Evolutionary conservation across 176 grass and related monocot species (phyloP).

Genomic region (Oryza rufipogon): DNA sequence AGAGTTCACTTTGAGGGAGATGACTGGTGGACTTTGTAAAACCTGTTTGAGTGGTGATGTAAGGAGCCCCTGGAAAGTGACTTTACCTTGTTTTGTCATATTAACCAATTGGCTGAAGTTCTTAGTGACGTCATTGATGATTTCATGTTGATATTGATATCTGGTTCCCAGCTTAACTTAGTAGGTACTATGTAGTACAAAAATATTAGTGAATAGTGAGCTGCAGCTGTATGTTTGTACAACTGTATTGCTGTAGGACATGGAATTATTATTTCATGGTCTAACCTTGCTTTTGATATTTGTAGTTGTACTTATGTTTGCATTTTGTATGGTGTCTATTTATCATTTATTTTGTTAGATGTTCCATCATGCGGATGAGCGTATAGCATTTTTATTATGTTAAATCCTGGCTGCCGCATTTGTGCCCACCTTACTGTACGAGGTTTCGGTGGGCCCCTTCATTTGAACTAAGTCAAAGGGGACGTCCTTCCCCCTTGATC

Average conservation of each 20-base stretch:
- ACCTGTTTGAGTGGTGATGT: neutral
- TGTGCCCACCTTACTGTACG: too few relatives aligned
- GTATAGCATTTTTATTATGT: too few relatives aligned
- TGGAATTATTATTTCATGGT: constrained; percentile 21
- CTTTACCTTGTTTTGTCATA: constrained; percentile 19
- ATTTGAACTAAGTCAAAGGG: too few relatives aligned
- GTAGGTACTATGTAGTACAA: constrained; percentile 9
- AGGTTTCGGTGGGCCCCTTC: too few relatives aligned
- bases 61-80: constrained; percentile 17
- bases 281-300: neutral
- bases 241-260: constrained; percentile 6
- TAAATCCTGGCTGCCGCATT: too few relatives aligned
- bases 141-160: constrained; percentile 37
- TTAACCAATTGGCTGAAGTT: constrained; percentile 16
- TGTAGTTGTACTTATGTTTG: constrained; percentile 15
- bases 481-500: too few relatives aligned
- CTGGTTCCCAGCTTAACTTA: neutral
- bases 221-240: neutral
- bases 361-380: neutral
- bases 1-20: neutral
- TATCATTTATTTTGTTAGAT: neutral
- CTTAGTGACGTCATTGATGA: constrained; percentile 34
- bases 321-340: neutral
- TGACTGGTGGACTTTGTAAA: neutral
- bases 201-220: neutral